Percentiles rank a stretch among this genome's conserved stretches.
Conservation (phyloP, 306 rosid species). For the Dryas octopetala region DNA sequence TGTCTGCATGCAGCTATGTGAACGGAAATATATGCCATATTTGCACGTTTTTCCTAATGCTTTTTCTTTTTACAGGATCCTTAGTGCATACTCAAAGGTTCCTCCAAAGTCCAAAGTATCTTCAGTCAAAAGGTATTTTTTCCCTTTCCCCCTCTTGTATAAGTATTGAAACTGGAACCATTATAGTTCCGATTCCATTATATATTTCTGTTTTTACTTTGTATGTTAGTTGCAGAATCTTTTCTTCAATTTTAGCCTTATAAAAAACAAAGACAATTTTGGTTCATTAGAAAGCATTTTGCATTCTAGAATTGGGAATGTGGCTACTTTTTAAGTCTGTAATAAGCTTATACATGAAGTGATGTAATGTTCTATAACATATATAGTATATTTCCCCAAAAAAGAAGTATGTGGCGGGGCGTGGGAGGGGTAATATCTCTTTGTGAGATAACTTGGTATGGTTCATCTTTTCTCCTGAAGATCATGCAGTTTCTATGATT, state of each 20-base stretch:
- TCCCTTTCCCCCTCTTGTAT: neutral
- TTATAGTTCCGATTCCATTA: neutral
- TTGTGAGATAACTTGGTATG: neutral
- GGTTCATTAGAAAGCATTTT: neutral
- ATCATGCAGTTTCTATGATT: neutral
- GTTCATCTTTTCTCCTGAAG: neutral
- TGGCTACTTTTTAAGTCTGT: neutral
- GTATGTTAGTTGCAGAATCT: neutral
- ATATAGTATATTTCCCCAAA: neutral
- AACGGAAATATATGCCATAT: neutral
- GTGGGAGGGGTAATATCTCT: neutral
- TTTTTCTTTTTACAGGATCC: conserved; percentile 58
- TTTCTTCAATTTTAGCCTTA: neutral
- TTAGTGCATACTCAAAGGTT: conserved; percentile 71
- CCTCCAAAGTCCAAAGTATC: conserved; percentile 60
- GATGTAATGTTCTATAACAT: neutral
- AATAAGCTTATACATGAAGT: neutral
- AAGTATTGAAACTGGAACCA: neutral
- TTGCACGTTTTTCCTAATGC: neutral
- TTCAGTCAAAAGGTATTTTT: conserved; percentile 55
- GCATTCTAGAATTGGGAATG: neutral
- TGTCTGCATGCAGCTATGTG: neutral
- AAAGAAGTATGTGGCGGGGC: neutral
- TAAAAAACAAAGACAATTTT: neutral
- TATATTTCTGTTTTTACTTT: neutral